Evolutionary conservation across 1,284 basidiomycete species (phyloP).

Genomic region (Ceratobasidium sp.): DNA sequence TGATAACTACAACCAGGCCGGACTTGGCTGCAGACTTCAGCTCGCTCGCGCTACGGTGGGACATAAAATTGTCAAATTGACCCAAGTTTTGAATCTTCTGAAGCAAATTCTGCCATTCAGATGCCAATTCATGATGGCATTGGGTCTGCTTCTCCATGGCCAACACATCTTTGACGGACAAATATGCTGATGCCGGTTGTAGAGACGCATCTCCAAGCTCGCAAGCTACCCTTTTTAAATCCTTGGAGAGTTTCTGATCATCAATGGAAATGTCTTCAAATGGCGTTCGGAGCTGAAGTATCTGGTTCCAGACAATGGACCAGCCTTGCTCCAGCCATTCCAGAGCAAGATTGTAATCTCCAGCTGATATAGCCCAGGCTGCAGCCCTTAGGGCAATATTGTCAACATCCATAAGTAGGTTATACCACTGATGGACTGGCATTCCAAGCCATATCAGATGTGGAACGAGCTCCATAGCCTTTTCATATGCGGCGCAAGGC

Average conservation of each 20-base stretch:
- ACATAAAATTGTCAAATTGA: slow-evolving; percentile 34
- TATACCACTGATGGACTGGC: not conserved
- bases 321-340: slow-evolving; percentile 40
- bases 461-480: slow-evolving; percentile 20
- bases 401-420: not conserved
- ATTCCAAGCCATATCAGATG: slow-evolving; percentile 30
- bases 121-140: slow-evolving; percentile 18
- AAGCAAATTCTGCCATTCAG: slow-evolving; percentile 20
- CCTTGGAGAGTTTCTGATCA: slow-evolving; percentile 12
- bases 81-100: slow-evolving; percentile 16
- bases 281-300: slow-evolving; percentile 33
- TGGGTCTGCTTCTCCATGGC: not conserved
- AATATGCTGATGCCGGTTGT: not conserved
- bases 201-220: slow-evolving; percentile 12
- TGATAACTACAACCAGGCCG: slow-evolving; percentile 49
- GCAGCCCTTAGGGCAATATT: slow-evolving; percentile 34
- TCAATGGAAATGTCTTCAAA: slow-evolving; percentile 8
- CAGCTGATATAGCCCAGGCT: slow-evolving; percentile 16
- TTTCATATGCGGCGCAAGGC: not conserved
- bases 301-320: slow-evolving; percentile 35
- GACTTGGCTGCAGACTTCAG: slow-evolving; percentile 43
- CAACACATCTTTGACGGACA: not conserved
- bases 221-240: not conserved
- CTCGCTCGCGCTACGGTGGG: slow-evolving; percentile 40
- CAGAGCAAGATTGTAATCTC: slow-evolving; percentile 22